Base-by-base conservation (phyloP, 169 alveolate species). In the Eimeria maxima region DNA sequence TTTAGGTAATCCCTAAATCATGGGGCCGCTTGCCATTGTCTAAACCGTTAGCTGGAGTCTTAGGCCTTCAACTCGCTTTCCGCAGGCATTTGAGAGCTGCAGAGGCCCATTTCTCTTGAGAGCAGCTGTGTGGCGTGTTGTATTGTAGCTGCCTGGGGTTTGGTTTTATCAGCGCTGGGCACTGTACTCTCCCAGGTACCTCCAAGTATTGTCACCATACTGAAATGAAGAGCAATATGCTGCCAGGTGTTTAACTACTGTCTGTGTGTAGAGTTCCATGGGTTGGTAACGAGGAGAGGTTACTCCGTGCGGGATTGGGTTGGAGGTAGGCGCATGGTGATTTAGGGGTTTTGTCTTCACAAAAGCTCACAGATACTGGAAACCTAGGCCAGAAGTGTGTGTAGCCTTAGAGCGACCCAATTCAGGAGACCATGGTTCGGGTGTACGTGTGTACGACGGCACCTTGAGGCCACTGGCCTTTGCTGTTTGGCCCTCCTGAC, bases 221-320 rank as follows among this genome's bases (percentile, higher is more conserved):
- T 20, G 74, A 65, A 69, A 44, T 69, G 24, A 14, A 65, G 20
- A 24, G 42, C 10, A 24, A n/a, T 69, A 29, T 5, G 24, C 47
- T 29, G 44, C 24, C 47, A 29, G 44, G 24, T 44, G 78, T n/a
- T 69, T 13, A 13, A n/a, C 78, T 0, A 69, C 7, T 74, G 86
- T 16, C 11, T 47, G 65, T 53, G 24, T 60, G 83, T 91, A 92
- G 95, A 92, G 92, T 60, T 92, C 60, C 81, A 92, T 27, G 92
- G 55, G 44, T 44, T 92, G 67, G 92, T 92, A 3, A 57, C 67
- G 13, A n/a, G 65, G 47, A 33, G 88, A 60, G 95, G 95, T 57
- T 92, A 92, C 65, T 55, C 95, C 57, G 83, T 92, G 53, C 45
- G 84, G 38, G 95, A 92, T 76, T 92, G 95, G 95, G 84, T 78